Base-by-base conservation (phyloP, 352 stramenopile genomes). In the Plasmopara muralis region DNA sequence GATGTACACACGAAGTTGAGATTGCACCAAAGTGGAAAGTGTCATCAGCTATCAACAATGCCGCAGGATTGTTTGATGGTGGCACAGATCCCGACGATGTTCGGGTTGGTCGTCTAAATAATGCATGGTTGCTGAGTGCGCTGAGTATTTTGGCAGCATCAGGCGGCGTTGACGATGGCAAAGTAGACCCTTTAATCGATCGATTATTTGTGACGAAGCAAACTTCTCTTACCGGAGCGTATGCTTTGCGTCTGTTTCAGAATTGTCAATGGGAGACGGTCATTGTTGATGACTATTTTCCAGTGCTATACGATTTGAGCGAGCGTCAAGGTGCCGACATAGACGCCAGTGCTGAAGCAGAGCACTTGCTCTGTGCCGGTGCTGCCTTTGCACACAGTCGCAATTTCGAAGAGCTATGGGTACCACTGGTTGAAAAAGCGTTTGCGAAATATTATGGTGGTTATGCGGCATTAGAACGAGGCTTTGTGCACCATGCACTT, bases 211-310 rank as follows among this genome's bases (percentile, higher is more conserved):
- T 97, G 29, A 87, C 74, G 38, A 95, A 96, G 59, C 73, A 93
- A 31, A 93, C 85, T 14, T 96, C 88, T 28, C 77, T 95, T 58
- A 94, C 87, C 0, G 90, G 89, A 6, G 87, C 88, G 7, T 97
- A 97, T 58, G 88, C 85, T 2, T 49, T 97, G n/a, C 79, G 84
- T 20, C 55, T 97, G 15, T 96, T 86, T 60, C 90, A 96, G 58
- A 96, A 96, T 64, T 84, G 76, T 43, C 85, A 97, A 63, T 97
- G 90, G 89, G 83, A 96, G 69, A 93, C 89, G 13, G 70, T 97
- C 29, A 74, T 97, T 43, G 77, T 97, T 0, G 90, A 97, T 64
- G 90, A 97, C 59, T 70, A 80, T 47, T 96, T 97, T 56, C 90
- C 90, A 0, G 76, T 95, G 16, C 57, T 96, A 0, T 59, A 64